These are phyloP conservation scores for Pinus albicaulis DNA, from an alignment of 75 land plant genomes.

Conservation along the genomic window DNA sequence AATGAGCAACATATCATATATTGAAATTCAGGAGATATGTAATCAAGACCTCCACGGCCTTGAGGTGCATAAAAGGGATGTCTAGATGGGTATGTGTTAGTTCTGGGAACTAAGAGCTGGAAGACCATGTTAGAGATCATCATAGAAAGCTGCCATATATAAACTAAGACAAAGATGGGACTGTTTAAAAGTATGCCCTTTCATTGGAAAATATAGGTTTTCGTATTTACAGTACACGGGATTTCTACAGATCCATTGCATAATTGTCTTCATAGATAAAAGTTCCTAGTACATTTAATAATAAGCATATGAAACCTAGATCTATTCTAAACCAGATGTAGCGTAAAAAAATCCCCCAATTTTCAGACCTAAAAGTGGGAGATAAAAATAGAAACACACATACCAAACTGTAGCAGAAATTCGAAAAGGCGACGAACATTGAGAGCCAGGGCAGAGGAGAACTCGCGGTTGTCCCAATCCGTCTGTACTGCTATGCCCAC, in stretches of 20 bases:
- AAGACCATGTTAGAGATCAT: too few relatives aligned
- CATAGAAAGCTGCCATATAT: neutral
- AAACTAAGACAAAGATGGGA: neutral
- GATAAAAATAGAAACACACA: neutral
- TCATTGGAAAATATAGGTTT: neutral
- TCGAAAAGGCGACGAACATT: constrained; percentile 95
- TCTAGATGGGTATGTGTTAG: too few relatives aligned
- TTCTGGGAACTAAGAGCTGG: too few relatives aligned
- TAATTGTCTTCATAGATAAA: neutral
- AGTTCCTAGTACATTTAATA: neutral
- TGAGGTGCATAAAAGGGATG: too few relatives aligned
- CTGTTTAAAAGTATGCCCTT: neutral
- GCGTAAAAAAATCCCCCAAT: neutral
- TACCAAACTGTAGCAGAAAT: constrained; percentile 97
- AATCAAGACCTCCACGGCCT: too few relatives aligned
- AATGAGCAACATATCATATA: too few relatives aligned
- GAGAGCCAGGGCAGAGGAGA: constrained; percentile 86
- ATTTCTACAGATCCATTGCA: neutral
- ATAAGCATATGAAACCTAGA: neutral
- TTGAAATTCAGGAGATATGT: too few relatives aligned
- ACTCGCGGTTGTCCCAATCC: constrained; percentile 99
- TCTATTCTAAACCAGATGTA: neutral
- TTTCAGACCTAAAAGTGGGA: neutral
- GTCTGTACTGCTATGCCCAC: constrained; percentile 95
- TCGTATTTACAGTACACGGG: neutral